Evolutionary conservation across 2,329 filamentous ascomycete species (phyloP).

Genomic region (Neopestalotiopsis rosae): DNA sequence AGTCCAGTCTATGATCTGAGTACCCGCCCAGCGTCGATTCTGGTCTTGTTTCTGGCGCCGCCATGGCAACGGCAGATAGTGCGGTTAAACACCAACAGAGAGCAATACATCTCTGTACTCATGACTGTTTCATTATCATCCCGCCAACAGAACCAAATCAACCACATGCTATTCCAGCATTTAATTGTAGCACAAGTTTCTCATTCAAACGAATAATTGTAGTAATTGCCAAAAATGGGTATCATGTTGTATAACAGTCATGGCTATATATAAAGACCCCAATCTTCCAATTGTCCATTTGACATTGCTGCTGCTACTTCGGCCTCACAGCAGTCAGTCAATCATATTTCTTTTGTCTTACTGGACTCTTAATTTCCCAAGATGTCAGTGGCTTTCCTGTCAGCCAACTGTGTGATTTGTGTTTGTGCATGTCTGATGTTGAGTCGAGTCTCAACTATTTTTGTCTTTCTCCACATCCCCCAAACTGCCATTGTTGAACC

Average conservation of each 20-base stretch:
- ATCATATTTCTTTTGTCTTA: neutral
- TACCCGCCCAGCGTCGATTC: neutral
- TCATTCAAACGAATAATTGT: neutral
- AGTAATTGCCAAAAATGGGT: neutral
- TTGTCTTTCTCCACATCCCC: neutral
- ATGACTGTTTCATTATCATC: neutral
- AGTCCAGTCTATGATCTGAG: neutral
- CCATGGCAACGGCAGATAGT: neutral
- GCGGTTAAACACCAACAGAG: neutral
- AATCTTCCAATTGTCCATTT: neutral
- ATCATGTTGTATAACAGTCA: neutral
- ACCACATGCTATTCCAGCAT: too few species aligned
- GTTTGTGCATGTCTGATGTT: neutral
- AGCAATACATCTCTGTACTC: neutral
- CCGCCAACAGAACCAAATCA: neutral
- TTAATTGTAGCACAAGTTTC: neutral
- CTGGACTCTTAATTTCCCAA: neutral
- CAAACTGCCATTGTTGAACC: neutral
- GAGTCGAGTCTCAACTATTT: neutral
- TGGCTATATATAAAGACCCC: neutral
- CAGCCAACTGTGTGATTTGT: neutral
- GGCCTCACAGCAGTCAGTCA: neutral
- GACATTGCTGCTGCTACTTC: neutral
- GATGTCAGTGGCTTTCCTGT: neutral
- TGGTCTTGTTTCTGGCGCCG: neutral